These are phyloP conservation scores for Osmozyma mogii DNA, from an alignment of 805 yeast genomes.

Conservation along the genomic window DNA sequence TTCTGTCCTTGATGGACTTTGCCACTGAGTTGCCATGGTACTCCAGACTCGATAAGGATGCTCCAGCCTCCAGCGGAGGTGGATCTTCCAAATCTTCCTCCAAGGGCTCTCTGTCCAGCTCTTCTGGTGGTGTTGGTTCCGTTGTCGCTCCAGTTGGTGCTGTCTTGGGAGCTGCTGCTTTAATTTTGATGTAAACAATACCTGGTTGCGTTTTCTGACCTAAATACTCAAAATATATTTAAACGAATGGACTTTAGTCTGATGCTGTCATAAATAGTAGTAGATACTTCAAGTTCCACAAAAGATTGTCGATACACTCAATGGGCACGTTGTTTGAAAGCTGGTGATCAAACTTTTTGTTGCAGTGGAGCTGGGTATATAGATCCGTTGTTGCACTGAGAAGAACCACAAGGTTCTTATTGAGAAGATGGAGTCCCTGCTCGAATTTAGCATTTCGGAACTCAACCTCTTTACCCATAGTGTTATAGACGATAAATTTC, in stretches of 20 bases:
- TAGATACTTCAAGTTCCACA: slow-evolving; percentile 34
- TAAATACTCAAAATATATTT: slow-evolving; percentile 1
- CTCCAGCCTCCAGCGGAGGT: slow-evolving; percentile 5
- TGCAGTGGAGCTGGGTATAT: slow-evolving; percentile 7
- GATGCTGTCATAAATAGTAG: slow-evolving; percentile 25
- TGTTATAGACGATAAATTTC: slow-evolving; percentile 6
- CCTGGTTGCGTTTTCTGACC: slow-evolving; percentile 1
- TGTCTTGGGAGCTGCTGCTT: slow-evolving; percentile 25
- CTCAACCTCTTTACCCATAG: slow-evolving; percentile 2
- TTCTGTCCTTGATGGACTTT: slow-evolving; percentile 19
- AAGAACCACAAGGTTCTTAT: slow-evolving; percentile 21
- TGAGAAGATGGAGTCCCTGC: slow-evolving; percentile 23
- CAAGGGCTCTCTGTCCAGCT: slow-evolving; percentile 1
- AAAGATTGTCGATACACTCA: slow-evolving; percentile 32
- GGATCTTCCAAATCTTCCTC: background rate
- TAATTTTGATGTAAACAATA: slow-evolving; percentile 21
- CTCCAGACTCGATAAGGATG: slow-evolving; percentile 14
- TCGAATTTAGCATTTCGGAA: slow-evolving; percentile 23
- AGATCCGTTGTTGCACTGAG: slow-evolving; percentile 15
- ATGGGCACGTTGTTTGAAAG: slow-evolving; percentile 20
- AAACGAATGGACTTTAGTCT: background rate
- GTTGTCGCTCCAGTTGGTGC: slow-evolving; percentile 23
- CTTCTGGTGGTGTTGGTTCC: slow-evolving; percentile 10
- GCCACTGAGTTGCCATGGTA: slow-evolving; percentile 31
- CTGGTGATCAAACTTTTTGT: slow-evolving; percentile 4